Percentiles rank a stretch among this genome's conserved stretches.
These are phyloP conservation scores for Annulohypoxylon nitens DNA, from an alignment of 495 filamentous ascomycete genomes.

Conservation along the genomic window DNA sequence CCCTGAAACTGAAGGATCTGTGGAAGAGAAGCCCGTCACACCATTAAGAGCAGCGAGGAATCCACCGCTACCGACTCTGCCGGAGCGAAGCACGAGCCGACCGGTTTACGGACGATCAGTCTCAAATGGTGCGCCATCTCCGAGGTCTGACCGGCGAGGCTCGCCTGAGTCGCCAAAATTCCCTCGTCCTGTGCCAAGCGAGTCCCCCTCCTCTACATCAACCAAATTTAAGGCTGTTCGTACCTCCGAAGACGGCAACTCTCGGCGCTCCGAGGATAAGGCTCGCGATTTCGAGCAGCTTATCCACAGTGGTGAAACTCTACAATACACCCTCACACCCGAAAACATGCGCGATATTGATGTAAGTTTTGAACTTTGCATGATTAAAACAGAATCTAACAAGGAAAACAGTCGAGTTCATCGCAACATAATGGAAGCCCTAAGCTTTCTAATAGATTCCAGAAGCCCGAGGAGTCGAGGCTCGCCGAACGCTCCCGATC, in stretches of 20 bases:
- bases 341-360: slow-evolving; percentile 89
- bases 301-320: slow-evolving; percentile 89
- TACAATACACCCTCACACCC: slow-evolving; percentile 94
- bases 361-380: slow-evolving; percentile 61
- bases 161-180: slow-evolving; percentile 48
- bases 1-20: slow-evolving; percentile 39
- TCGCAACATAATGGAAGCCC: slow-evolving; percentile 55
- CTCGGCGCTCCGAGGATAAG: slow-evolving; percentile 55
- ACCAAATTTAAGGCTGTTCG: slow-evolving; percentile 62
- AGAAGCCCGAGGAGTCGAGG: slow-evolving; percentile 60
- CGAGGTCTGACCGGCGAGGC: slow-evolving; percentile 28
- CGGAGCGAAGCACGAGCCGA: slow-evolving; percentile 57
- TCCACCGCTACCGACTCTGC: slow-evolving; percentile 53
- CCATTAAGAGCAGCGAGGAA: slow-evolving; percentile 44
- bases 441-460: slow-evolving; percentile 48
- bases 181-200: slow-evolving; percentile 39
- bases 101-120: slow-evolving; percentile 42
- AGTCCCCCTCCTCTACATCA: slow-evolving; percentile 56
- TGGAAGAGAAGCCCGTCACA: slow-evolving; percentile 50
- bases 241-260: slow-evolving; percentile 65
- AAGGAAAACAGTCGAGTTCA: slow-evolving; percentile 51
- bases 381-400: slow-evolving; percentile 43
- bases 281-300: slow-evolving; percentile 81
- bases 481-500: slow-evolving; percentile 56
- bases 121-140: slow-evolving; percentile 30